Base-by-base conservation (phyloP, 2,329 filamentous ascomycete genomes). In the Pseudohalonectria lignicola region DNA sequence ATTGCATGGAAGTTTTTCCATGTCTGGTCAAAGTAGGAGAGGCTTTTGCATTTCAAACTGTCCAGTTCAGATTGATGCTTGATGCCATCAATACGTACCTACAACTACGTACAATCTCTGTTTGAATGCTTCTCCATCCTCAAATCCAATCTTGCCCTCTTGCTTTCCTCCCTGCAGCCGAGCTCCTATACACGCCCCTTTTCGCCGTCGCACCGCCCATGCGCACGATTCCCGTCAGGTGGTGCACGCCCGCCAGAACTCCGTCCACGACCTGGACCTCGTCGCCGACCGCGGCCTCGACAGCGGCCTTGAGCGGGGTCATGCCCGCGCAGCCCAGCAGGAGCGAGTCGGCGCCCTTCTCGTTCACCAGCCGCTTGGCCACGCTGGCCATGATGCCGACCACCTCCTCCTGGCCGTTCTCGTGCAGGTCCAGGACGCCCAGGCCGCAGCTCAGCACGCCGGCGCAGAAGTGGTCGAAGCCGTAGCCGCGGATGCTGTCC, bases 401-500 rank as follows among this genome's bases (percentile, higher is more conserved):
- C 15, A 43, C 43, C 7, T 29, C 23, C 2, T 25, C 32, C 30
- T 45, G 41, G 9, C 37, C 37, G 9, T 34, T 3, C 11, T 39
- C 40, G 37, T 44, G 44, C 39, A 46, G 39, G 39, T 43, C 44
- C 5, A 46, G 41, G 23, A 46, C 44, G 29, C 44, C 44, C 13
- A 46, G 39, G 15, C 39, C 28, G 39, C 44, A 46, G 36, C 44
- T 46, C 5, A 35, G 39, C 16, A 46, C 41, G 33, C 44, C 44
- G 4, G 42, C 44, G 18, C 44, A 46, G 16, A 46, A 30, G 29
- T 31, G 34, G 13, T 23, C 28, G 29, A 46, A 36, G n/a, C 44
- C 44, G 42, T 44, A 43, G 41, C 23, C 28, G 21, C 41, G 44
- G 29, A 46, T 41, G 15, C 41, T 33, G 39, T 46, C 43, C 16